These are phyloP conservation scores for Clitoria ternatea DNA, from an alignment of 306 rosid species.

Conservation along the genomic window DNA sequence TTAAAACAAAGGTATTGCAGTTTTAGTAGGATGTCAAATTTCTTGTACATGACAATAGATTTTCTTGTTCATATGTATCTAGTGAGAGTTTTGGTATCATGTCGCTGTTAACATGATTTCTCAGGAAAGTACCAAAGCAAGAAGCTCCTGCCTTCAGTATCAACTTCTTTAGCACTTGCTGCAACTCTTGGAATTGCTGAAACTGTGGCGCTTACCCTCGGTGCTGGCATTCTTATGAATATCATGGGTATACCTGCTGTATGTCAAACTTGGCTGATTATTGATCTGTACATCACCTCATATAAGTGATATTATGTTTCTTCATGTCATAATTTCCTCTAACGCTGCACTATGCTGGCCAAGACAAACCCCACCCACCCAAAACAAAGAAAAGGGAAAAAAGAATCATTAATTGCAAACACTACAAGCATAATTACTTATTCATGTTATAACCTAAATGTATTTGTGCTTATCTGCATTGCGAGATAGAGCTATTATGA, in stretches of 20 bases:
- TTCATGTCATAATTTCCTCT: conserved; percentile 12
- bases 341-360: neutral
- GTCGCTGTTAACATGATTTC: conserved; percentile 32
- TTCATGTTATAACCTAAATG: neutral
- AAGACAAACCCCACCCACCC: neutral
- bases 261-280: conserved; percentile 56
- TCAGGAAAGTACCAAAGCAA: conserved; percentile 39
- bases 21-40: neutral
- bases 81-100: conserved; percentile 12
- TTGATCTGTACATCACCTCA: neutral
- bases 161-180: conserved; percentile 83
- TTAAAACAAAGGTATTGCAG: neutral
- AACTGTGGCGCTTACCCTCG: conserved; percentile 65
- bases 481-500: neutral
- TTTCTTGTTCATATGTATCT: conserved; percentile 14
- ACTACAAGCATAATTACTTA: neutral
- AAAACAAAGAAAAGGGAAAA: neutral
- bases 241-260: conserved; percentile 91
- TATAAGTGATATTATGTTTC: neutral
- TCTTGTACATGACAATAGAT: neutral
- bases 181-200: conserved; percentile 83
- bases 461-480: neutral
- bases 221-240: conserved; percentile 73
- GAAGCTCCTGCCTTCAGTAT: conserved; percentile 68
- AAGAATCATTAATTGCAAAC: neutral